Base-by-base conservation (phyloP, 2,329 filamentous ascomycete genomes). In the Endothia cerciana region DNA sequence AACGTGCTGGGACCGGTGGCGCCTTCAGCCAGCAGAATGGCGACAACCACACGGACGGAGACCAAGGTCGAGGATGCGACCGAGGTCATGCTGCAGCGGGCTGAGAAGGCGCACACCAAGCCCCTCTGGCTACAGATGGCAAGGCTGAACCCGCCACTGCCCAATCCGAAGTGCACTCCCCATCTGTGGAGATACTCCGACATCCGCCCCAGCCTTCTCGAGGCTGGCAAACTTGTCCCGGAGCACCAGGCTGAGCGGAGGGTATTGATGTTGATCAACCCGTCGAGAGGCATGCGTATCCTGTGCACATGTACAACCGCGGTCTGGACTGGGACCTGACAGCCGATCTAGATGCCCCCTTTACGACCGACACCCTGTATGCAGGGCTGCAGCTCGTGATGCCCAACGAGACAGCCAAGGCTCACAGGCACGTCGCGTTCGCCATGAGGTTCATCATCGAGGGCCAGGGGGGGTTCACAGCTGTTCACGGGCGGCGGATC, bases 371-470 rank as follows among this genome's bases (percentile, higher is more conserved):
- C 71, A 85, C 83, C 1, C 71, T 87, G 13, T 86, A 86, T 67
- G 83, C 81, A 0, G 84, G 83, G 3, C 77, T 85, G 0, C 84
- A 86, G 72, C 76, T 86, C 0, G 82, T 86, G 4, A 80, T 83
- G 77, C 83, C 83, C 1, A 79, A 81, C 65, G 84, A 86, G 70
- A 83, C 78, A 0, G 83, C 83, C 0, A 79, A 77, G 4, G 83
- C 83, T 0, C 84, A 86, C 70, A 75, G 84, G 1, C 83, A 86
- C 69, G 81, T 79, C 0, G 83, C 84, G 1, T 86, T 86, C 63
- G 83, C 84, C 1, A 77, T 82, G 75, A 78, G 83, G 15, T 86
- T 85, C 73, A 83, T 86, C 68, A 84, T 87, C 62, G 83, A 86
- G 71, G 83, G 83, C 3, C 71, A 78, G 6, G 81, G 80, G 2